Evolutionary conservation across 768 basidiomycete species (phyloP).

Genomic region (Omphalotus guepiniiformis): DNA sequence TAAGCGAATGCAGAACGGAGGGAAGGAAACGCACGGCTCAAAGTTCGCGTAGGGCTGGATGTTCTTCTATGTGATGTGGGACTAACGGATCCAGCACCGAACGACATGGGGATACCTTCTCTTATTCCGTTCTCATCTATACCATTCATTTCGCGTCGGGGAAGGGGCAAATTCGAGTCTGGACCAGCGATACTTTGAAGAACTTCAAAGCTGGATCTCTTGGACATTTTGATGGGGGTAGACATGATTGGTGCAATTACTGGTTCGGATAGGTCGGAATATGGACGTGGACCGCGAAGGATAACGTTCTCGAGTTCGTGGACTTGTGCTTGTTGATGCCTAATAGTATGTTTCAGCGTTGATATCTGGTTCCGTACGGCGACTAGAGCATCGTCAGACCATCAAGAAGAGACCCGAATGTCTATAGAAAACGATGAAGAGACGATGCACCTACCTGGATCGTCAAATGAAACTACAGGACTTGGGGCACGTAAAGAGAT

Average conservation of each 20-base stretch:
- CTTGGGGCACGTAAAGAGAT: constrained; percentile 50
- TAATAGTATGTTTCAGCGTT: constrained; percentile 74
- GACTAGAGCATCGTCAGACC: constrained; percentile 43
- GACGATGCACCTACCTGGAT: constrained; percentile 51
- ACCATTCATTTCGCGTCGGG: constrained; percentile 44
- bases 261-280: constrained; percentile 37
- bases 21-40: constrained; percentile 62
- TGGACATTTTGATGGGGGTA: constrained; percentile 46
- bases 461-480: constrained; percentile 54
- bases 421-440: constrained; percentile 14
- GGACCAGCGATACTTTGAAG: constrained; percentile 69
- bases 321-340: constrained; percentile 80
- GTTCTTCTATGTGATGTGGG: constrained; percentile 43
- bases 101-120: constrained; percentile 76
- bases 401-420: constrained; percentile 18
- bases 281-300: constrained; percentile 62
- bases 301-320: constrained; percentile 65
- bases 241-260: constrained; percentile 21
- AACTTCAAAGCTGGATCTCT: constrained; percentile 70
- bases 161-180: constrained; percentile 70
- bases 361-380: constrained; percentile 77
- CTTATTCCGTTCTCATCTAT: constrained; percentile 53
- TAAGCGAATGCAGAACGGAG: constrained; percentile 13
- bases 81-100: too few species aligned
- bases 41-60: constrained; percentile 70